Percentiles rank a stretch among this genome's conserved stretches.
These are phyloP conservation scores for Diospyros kaki DNA, from an alignment of 148 eudicot genomes.

Conservation along the genomic window DNA sequence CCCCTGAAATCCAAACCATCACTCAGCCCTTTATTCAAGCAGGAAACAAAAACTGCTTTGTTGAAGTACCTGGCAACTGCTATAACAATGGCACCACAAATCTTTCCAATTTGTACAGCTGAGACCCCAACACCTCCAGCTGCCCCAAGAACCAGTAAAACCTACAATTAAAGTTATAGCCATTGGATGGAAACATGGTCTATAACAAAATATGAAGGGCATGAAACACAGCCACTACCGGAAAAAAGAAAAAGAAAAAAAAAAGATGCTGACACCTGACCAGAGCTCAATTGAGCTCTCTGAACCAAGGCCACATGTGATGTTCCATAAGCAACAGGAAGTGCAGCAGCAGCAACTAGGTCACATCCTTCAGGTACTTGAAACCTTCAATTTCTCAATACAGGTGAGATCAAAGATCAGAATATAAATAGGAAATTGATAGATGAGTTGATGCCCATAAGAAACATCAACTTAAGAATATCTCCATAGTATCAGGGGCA, in stretches of 20 bases:
- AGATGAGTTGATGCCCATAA: neutral
- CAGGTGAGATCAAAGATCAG: neutral
- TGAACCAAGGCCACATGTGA: constrained; percentile 93
- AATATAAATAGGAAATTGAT: neutral
- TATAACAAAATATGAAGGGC: neutral
- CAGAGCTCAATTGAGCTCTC: constrained; percentile 70
- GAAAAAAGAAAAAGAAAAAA: neutral
- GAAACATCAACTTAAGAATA: neutral
- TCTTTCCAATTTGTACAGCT: constrained; percentile 95
- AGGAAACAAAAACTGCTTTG: neutral
- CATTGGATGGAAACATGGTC: neutral
- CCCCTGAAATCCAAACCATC: constrained; percentile 56
- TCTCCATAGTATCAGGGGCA: neutral
- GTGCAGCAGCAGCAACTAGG: constrained; percentile 79
- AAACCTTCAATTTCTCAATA: constrained; percentile 43
- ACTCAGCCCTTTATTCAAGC: neutral
- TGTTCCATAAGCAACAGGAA: constrained; percentile 94
- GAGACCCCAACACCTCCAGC: constrained; percentile 99
- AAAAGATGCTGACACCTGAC: constrained; percentile 52
- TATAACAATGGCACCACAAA: constrained; percentile 79
- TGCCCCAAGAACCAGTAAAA: constrained; percentile 93
- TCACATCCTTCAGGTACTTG: constrained; percentile 89
- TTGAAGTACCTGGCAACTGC: constrained; percentile 81
- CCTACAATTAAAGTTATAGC: constrained; percentile 32
- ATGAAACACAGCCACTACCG: neutral